Conservation (phyloP, 352 stramenopile species). For the Phytophthora hibernalis region DNA sequence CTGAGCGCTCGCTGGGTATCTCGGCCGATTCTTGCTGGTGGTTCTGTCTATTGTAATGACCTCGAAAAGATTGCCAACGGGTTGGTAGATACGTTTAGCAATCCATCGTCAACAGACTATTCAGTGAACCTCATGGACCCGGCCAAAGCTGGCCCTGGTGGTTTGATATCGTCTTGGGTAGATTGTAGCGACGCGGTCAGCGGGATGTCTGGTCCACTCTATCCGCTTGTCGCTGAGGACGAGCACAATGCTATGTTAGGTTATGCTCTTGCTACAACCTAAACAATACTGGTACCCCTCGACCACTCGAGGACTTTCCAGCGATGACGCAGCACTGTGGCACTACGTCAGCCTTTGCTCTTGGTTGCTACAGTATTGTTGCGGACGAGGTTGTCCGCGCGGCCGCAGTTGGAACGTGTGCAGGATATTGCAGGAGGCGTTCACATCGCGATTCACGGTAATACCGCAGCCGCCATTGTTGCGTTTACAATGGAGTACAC, state of each 20-base stretch:
- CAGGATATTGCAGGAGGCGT: no score
- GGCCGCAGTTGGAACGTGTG: no score
- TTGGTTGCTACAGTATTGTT: no score
- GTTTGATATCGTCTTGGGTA: slow-evolving; percentile 12
- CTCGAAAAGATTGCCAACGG: slow-evolving; percentile 21
- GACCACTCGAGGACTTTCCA: no score
- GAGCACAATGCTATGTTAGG: slow-evolving; percentile 7
- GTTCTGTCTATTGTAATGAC: slow-evolving; percentile 8
- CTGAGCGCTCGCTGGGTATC: not conserved
- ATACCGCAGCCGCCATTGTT: no score
- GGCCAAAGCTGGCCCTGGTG: not conserved
- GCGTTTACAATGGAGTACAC: no score
- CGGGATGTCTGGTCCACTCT: slow-evolving; percentile 13
- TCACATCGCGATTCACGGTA: no score
- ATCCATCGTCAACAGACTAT: not conserved
- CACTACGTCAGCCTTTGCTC: no score
- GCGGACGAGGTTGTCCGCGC: no score
- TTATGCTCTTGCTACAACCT: no score
- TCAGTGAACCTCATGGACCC: slow-evolving; percentile 10
- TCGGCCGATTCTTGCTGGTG: slow-evolving; percentile 6
- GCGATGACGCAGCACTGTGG: no score
- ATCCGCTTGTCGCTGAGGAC: slow-evolving; percentile 9
- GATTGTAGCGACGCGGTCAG: slow-evolving; percentile 7
- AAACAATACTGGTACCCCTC: no score
- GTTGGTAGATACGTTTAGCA: slow-evolving; percentile 1